Evolutionary conservation across 2,329 filamentous ascomycete species (phyloP), one percentile per base, ranked within the genome.

Genomic region (Fusarium sp.): DNA sequence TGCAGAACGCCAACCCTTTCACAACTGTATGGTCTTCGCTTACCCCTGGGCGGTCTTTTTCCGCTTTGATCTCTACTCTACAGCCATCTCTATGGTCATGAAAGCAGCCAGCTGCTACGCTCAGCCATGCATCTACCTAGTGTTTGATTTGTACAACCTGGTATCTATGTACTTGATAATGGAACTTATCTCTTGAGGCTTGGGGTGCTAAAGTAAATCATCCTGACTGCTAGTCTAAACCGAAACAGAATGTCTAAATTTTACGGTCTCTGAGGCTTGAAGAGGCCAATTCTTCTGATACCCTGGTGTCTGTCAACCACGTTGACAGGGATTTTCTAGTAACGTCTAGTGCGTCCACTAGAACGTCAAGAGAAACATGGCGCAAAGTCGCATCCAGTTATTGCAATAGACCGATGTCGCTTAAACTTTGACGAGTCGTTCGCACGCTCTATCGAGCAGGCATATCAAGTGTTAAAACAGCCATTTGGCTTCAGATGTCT

Each of bases 361-460:
- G 67, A 70, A 70, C 49, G 52, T 24, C 32, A 53, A 47, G 32
- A 70, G 67, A 68, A 70, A 64, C 57, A 48, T 56, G 49, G 51
- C 67, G 62, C 45, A 64, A 42, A 64, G 30, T 53, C 51, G 45
- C 18, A 49, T 24, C 20, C 29, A 24, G 20, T 56, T 45, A 12
- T 49, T 57, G 34, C 52, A 27, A 53, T 40, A 40, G n/a, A 40
- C 45, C 27, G 30, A 59, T 48, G 37, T 48, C 49, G 40, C 44
- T 41, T 40, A 40, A 42, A 34, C 53, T 34, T 64, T 42, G 37
- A 52, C 42, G 53, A 63, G 41, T 63, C 54, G 49, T 24, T 56
- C 41, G 41, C 34, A 29, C 27, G 22, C 37, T 25, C 46, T 67
- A 52, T 14, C 49, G 34, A 5, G 34, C 34, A 42, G 51, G 30